Percentiles rank a stretch among this genome's conserved stretches.
These are phyloP conservation scores for Parathielavia appendiculata DNA, from an alignment of 495 filamentous ascomycete species.

Conservation along the genomic window DNA sequence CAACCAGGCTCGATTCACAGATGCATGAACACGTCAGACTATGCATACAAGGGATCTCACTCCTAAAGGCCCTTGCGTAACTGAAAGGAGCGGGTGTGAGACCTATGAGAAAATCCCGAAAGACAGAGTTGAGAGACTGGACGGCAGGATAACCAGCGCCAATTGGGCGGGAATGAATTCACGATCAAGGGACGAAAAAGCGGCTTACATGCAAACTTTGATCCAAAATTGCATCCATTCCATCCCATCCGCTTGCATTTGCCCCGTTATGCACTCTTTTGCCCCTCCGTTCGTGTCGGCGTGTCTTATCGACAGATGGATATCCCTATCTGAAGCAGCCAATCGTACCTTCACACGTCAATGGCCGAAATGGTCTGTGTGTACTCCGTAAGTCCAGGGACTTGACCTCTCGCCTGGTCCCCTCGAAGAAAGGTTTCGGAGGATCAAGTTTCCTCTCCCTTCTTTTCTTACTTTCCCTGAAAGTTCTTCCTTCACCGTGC, in stretches of 20 bases:
- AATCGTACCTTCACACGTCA: constrained; percentile 36
- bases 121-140: too few relatives aligned
- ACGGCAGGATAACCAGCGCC: too few relatives aligned
- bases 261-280: not conserved
- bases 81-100: too few relatives aligned
- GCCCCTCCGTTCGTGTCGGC: not conserved
- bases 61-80: not conserved
- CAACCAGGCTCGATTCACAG: not conserved
- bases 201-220: too few relatives aligned
- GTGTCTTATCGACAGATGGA: constrained; percentile 13
- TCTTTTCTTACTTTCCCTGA: not conserved
- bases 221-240: too few relatives aligned
- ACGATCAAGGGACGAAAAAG: too few relatives aligned
- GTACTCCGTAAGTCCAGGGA: constrained; percentile 21
- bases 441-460: not conserved
- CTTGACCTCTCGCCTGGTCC: not conserved
- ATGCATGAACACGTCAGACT: constrained; percentile 20
- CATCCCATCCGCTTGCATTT: not conserved
- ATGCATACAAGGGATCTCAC: not conserved
- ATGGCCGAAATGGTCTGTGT: constrained; percentile 31
- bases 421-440: not conserved
- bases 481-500: not conserved
- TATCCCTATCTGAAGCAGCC: constrained; percentile 17
- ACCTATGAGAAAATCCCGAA: too few relatives aligned
- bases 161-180: too few relatives aligned